Conservation (phyloP, 139 green algal species). For the Volvox reticuliferus region DNA sequence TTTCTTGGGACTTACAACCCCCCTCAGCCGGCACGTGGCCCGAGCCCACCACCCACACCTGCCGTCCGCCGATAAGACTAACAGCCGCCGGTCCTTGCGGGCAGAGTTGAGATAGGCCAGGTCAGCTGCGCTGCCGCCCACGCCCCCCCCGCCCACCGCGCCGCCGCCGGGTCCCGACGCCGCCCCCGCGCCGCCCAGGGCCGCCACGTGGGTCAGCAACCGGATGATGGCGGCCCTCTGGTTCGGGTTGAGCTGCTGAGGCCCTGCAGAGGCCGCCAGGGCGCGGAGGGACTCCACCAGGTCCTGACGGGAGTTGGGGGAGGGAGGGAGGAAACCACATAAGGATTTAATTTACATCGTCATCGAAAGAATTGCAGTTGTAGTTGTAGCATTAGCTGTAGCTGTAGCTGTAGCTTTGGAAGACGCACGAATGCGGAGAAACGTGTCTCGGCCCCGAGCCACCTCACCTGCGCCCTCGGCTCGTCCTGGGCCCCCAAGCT, state of each 20-base stretch:
- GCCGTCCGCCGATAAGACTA: slow-evolving; percentile 54
- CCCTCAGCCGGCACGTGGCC: not conserved
- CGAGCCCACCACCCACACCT: not conserved
- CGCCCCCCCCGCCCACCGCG: not conserved
- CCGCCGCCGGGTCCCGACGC: not conserved
- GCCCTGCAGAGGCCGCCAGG: slow-evolving; percentile 1
- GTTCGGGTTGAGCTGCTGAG: slow-evolving; percentile 68
- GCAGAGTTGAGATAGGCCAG: slow-evolving; percentile 32
- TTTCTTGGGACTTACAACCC: not conserved
- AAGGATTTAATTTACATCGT: too few species aligned
- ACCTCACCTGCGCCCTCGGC: slow-evolving; percentile 55
- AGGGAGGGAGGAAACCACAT: not conserved
- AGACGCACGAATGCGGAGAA: too few species aligned
- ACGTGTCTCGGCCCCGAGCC: too few species aligned
- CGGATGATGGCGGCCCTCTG: slow-evolving; percentile 64
- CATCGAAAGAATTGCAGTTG: too few species aligned
- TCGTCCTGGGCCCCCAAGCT: slow-evolving; percentile 66
- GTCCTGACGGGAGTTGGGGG: not conserved
- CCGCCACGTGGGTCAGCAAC: slow-evolving; percentile 56
- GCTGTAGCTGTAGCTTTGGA: too few species aligned
- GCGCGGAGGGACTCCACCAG: slow-evolving; percentile 50
- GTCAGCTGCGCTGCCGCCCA: slow-evolving; percentile 22
- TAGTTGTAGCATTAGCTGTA: too few species aligned
- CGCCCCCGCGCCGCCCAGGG: not conserved
- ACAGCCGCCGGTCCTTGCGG: slow-evolving; percentile 29